Conservation (phyloP, 140 eudicot species). For the Ambrosia hybrid region DNA sequence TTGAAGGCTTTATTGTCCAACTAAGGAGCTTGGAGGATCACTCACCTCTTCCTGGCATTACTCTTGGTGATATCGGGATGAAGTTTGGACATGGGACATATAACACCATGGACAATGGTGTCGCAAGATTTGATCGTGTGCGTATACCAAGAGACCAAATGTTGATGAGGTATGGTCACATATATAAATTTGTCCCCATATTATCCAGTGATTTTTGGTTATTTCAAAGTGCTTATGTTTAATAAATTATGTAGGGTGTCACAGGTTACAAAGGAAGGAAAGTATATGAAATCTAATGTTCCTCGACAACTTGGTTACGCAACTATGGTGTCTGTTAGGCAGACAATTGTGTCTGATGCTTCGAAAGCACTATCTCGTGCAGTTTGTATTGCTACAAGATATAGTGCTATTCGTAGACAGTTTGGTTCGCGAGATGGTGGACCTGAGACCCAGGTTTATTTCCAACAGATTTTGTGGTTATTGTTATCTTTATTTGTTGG, state of each 20-base stretch:
- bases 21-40: conserved; percentile 94
- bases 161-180: conserved; percentile 71
- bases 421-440: conserved; percentile 82
- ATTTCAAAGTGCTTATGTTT: not conserved
- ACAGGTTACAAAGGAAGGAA: conserved; percentile 88
- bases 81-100: conserved; percentile 95
- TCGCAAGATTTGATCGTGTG: conserved; percentile 73
- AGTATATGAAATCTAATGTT: conserved; percentile 61
- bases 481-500: not conserved
- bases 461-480: not conserved
- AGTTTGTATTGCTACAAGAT: conserved; percentile 92
- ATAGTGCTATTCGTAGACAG: conserved; percentile 85
- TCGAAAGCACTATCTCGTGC: conserved; percentile 84
- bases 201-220: not conserved
- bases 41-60: conserved; percentile 75
- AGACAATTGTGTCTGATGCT: conserved; percentile 79
- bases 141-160: conserved; percentile 90
- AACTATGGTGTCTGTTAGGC: conserved; percentile 87
- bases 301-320: conserved; percentile 81
- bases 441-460: conserved; percentile 78
- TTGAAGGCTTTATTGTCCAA: conserved; percentile 81
- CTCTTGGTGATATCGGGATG: conserved; percentile 87
- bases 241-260: conserved; percentile 47
- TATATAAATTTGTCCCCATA: not conserved
- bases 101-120: conserved; percentile 95